Evolutionary conservation across 2,329 filamentous ascomycete genomes (phyloP), one percentile per base, ranked within the genome.

Genomic region (Venturia nashicola): DNA sequence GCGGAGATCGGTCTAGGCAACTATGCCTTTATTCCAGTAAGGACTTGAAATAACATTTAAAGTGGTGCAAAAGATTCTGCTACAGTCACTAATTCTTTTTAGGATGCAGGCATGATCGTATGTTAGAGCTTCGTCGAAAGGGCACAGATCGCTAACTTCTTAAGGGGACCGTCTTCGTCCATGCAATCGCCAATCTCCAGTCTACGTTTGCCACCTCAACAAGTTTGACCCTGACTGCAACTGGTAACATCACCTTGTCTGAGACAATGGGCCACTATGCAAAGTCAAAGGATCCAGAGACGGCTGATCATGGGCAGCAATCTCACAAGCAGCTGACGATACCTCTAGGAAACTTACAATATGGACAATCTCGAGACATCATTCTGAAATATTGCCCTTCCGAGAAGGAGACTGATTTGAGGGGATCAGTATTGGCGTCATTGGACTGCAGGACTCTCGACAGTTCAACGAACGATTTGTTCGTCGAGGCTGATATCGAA

Each of bases 181-280:
- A 86, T 68, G 82, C 84, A 1, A 77, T 86, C 2, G 83, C 84
- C 20, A 85, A 86, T 67, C 70, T 86, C 1, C 83, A 84, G 68
- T 78, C 80, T 2, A 86, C 83, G 0, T 85, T 79, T 66, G 83
- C 83, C 2, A 80, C 75, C 4, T 73, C 76, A 0, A 79, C 79
- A 2, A 72, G 68, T 0, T 70, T 86, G 1, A 72, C 71, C 0
- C 61, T 83, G 5, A 63, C 71, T 2, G 66, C 34, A 67, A 48
- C 64, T n/a, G 39, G 54, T 16, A 32, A 34, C 6, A n/a, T 64
- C 7, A 44, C 34, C 14, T 44, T 65, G 27, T 18, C 48, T 44
- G 61, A 65, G n/a, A 39, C 63, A 11, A 43, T 64, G 54, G 62
- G 62, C n/a, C 40, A 62, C 32, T 27, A 63, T 16, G 44, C 36